Base-by-base conservation (phyloP, 305 asterid species). In the Fraxinus dipetala region DNA sequence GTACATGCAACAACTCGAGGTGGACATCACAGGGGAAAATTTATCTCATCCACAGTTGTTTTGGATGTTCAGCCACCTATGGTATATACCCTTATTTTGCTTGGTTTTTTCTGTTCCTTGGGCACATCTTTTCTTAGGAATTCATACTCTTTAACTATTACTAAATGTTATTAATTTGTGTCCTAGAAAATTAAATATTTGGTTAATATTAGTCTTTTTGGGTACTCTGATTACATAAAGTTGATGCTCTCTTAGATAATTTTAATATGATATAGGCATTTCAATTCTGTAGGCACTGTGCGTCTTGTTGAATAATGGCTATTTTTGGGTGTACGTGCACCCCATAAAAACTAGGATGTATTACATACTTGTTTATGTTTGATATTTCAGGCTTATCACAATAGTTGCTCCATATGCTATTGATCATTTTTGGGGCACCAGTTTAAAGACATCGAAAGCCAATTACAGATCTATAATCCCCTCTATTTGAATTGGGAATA, bases 1-100 rank as follows among this genome's bases (percentile, higher is more conserved):
- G 99, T 92, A 76, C 98, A 96, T 86, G 99, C 99, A 56, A 89
- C 95, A 81, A 91, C 97, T 80, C 94, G 98, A 75, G 91, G 99
- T 83, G 99, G 99, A 26, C 99, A 93, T 83, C 99, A 95, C 83
- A 92, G 95, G 81, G 99, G 98, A 85, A 96, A 90, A 90, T 98
- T 92, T 70, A 81, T 94, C 76, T 92, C 98, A 76, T 87, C 99
- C 51, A 84, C 83, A 32, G 89, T 92, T 80, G 91, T 96, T 69
- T 93, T 94, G 38, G 95, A 96, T 90, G 97, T 94, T 88, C 99
- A 96, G 87, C 98, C 99, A 35, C 97, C 99, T 35, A 94, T 96
- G 97, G 99, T 96, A 94, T 80, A 54, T 81, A 59, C 3, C 30
- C 77, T 78, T 51, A 35, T 30, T 54, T 45, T 70, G 35, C 63